Base-by-base conservation (phyloP, 305 asterid species). In the Fraxinus greggii region DNA sequence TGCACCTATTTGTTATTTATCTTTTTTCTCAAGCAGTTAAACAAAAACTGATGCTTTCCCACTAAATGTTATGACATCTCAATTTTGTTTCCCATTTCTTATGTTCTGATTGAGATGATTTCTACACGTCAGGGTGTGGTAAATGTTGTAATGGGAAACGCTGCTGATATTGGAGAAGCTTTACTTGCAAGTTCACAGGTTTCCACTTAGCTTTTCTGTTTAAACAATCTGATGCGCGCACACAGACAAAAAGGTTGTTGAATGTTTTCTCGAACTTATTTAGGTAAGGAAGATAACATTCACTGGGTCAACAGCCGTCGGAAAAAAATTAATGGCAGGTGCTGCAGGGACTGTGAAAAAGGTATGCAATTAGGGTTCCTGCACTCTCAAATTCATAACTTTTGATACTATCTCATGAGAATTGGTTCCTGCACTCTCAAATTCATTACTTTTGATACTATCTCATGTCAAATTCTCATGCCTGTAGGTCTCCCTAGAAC, bases 291-390 rank as follows among this genome's bases (percentile, higher is more conserved):
- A 93, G 86, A 90, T 97, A 79, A 90, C 99, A 42, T 97, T 97
- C 92, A 94, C 99, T 12, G 99, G 99, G 85, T 97, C 99, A 77
- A 97, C 98, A 76, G 97, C 93, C 81, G 96, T 92, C 82, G 99
- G 99, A 26, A 97, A 95, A 88, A 95, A 93, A 70, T 86, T 94
- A 88, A 92, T 95, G 98, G 98, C 97, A 63, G 97, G 98, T 86
- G 88, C 97, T 85, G 98, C 98, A 82, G 89, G 67, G 78, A 97
- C 99, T 63, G 98, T 97, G 19, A 97, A 97, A 84, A 97, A 94
- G 97, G 98, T 92, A 72, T 72, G 85, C 51, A 51, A 61, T 80
- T 78, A 61, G 31, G 45, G 73, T 83, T 69, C 70, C 65, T 86
- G 81, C 78, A 42, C 75, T 78, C 83, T 83, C 76, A 63, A 36